Evolutionary conservation across 371 early-diverging fungal genomes (phyloP).

Genomic region (Choanephora cucurbitarum): DNA sequence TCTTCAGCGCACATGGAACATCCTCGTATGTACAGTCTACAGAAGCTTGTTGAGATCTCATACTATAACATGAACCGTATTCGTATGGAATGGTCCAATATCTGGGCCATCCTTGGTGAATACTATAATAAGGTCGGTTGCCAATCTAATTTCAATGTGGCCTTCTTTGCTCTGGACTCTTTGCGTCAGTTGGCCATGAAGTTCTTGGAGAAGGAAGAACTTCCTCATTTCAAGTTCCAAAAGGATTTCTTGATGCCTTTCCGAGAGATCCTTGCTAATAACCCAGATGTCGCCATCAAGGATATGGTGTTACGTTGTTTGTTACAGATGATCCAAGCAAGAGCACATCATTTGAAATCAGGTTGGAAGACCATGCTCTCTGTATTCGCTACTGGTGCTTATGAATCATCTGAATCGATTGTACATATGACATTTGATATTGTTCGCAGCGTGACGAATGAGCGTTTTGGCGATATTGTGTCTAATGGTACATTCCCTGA

Average conservation of each 20-base stretch:
- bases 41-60: slow-evolving; percentile 90
- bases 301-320: slow-evolving; percentile 93
- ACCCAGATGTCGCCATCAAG: slow-evolving; percentile 77
- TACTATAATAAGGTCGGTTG: slow-evolving; percentile 93
- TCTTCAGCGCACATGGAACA: slow-evolving; percentile 61
- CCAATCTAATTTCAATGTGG: slow-evolving; percentile 83
- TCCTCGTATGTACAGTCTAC: slow-evolving; percentile 87
- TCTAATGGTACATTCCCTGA: slow-evolving; percentile 75
- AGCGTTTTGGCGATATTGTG: slow-evolving; percentile 71
- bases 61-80: slow-evolving; percentile 98
- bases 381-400: slow-evolving; percentile 79
- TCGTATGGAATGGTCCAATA: slow-evolving; percentile 94
- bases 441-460: slow-evolving; percentile 63
- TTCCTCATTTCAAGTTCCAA: slow-evolving; percentile 95
- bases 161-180: slow-evolving; percentile 91
- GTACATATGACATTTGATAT: slow-evolving; percentile 68
- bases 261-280: slow-evolving; percentile 79
- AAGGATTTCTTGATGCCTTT: slow-evolving; percentile 94
- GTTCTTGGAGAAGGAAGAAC: slow-evolving; percentile 92
- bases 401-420: slow-evolving; percentile 71
- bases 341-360: slow-evolving; percentile 73
- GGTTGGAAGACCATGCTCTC: slow-evolving; percentile 92
- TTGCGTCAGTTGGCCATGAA: slow-evolving; percentile 92
- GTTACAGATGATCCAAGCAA: slow-evolving; percentile 86
- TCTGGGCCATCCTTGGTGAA: slow-evolving; percentile 92